phyloP scores from a whole-genome alignment of 225 moss, liverwort and hornwort species.

The Pleurozium schreberi region DNA sequence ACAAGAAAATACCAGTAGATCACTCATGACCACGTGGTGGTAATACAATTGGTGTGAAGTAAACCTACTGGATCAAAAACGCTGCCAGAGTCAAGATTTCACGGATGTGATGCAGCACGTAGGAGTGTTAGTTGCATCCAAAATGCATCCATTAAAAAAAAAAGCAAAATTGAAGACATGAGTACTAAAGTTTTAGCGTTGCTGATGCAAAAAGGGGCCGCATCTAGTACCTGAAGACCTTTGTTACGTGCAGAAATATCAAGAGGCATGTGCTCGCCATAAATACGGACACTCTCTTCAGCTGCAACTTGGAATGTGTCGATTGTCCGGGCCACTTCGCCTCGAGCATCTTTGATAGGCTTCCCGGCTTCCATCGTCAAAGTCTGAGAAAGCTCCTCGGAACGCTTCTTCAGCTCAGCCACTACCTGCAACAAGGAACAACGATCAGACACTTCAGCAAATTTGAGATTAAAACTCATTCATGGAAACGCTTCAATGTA shows the following conservation, averaged over 20 bases:
- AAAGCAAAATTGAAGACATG: background rate
- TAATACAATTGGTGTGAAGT: background rate
- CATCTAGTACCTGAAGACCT: conserved; percentile 56
- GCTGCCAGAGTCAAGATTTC: background rate
- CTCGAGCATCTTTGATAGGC: conserved; percentile 75
- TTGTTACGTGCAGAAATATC: conserved; percentile 82
- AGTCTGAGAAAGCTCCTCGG: conserved; percentile 62
- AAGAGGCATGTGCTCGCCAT: conserved; percentile 75
- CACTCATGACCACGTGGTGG: background rate
- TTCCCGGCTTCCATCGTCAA: conserved; percentile 88
- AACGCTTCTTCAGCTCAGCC: conserved; percentile 37
- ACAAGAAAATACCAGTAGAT: background rate
- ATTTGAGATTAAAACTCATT: background rate
- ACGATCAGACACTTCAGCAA: background rate
- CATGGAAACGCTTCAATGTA: background rate
- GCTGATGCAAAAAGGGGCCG: background rate
- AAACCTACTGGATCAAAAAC: background rate
- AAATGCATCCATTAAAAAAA: background rate
- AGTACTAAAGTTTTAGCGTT: background rate
- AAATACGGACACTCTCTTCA: conserved; percentile 81
- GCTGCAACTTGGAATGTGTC: conserved; percentile 84
- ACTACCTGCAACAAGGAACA: conserved; percentile 36
- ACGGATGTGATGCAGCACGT: background rate
- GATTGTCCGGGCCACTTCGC: conserved; percentile 65
- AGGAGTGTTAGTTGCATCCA: background rate